Percentiles rank a stretch among this genome's conserved stretches.
Evolutionary conservation across 352 stramenopile species (phyloP).

Genomic region (Pythium scleroteichum): DNA sequence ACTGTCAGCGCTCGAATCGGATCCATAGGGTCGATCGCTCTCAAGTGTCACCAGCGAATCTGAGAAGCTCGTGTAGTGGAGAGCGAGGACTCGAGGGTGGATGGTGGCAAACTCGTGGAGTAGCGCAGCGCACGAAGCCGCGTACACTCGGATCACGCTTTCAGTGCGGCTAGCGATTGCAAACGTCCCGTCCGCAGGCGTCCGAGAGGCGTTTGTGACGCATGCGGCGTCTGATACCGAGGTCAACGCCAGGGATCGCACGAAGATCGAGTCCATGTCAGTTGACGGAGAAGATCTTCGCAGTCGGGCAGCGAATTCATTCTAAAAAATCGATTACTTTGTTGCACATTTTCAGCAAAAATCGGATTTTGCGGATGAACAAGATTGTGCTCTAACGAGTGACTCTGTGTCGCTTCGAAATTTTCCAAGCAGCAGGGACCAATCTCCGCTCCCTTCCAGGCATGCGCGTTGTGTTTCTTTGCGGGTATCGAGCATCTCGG

Average conservation of each 20-base stretch:
- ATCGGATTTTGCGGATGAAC: too few relatives aligned
- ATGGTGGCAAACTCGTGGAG: constrained; percentile 84
- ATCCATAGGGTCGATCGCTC: constrained; percentile 35
- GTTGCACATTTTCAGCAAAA: too few relatives aligned
- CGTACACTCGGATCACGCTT: constrained; percentile 80
- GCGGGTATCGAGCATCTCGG: neutral
- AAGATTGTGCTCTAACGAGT: constrained; percentile 6
- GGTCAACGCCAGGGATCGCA: constrained; percentile 58
- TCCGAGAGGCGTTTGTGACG: constrained; percentile 60
- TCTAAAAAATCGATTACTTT: too few relatives aligned
- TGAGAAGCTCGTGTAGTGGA: constrained; percentile 87
- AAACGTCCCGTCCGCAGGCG: constrained; percentile 71
- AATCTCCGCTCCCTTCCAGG: too few relatives aligned
- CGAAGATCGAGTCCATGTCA: constrained; percentile 65
- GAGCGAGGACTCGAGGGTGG: constrained; percentile 60
- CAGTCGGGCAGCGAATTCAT: too few relatives aligned
- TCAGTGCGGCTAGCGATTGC: constrained; percentile 60
- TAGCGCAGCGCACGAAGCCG: constrained; percentile 68
- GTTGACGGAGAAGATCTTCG: too few relatives aligned
- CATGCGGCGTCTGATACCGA: constrained; percentile 40
- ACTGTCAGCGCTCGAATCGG: constrained; percentile 19
- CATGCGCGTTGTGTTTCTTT: too few relatives aligned
- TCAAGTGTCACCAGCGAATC: constrained; percentile 86
- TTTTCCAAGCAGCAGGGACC: too few relatives aligned
- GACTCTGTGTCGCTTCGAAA: constrained; percentile 6